Percentiles rank a stretch among this genome's conserved stretches.
phyloP scores from a whole-genome alignment of 2,329 filamentous ascomycete genomes.

The Penicillium sp. region DNA sequence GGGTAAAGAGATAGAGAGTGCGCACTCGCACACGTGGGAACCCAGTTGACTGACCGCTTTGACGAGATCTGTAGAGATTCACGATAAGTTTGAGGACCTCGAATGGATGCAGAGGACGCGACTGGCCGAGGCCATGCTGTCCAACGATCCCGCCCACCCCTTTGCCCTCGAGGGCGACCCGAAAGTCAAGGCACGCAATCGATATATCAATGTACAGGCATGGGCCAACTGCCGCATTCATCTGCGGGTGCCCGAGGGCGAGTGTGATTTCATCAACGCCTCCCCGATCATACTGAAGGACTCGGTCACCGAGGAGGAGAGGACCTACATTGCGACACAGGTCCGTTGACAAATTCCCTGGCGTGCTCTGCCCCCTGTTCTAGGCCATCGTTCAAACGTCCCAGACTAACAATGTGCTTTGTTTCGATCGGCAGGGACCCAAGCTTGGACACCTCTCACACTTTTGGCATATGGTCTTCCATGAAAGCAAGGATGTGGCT shows the following conservation, averaged over 20 bases:
- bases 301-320: conserved; percentile 52
- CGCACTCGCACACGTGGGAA: conserved; percentile 24
- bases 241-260: conserved; percentile 75
- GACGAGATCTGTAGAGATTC: conserved; percentile 55
- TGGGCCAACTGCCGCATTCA: conserved; percentile 86
- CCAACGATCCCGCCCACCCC: conserved; percentile 56
- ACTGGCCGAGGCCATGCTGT: conserved; percentile 53
- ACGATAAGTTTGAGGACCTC: conserved; percentile 65
- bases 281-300: conserved; percentile 69
- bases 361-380: background rate
- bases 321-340: conserved; percentile 88
- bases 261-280: conserved; percentile 82
- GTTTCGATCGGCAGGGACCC: conserved; percentile 64
- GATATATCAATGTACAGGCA: conserved; percentile 88
- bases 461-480: conserved; percentile 94
- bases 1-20: background rate
- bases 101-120: conserved; percentile 66
- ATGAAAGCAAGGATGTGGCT: conserved; percentile 74
- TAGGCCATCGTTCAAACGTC: background rate
- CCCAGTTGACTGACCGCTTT: conserved; percentile 24
- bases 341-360: conserved; percentile 41
- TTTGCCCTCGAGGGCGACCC: conserved; percentile 66
- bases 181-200: conserved; percentile 70
- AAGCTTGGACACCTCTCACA: conserved; percentile 77
- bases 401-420: conserved; percentile 1